These are phyloP conservation scores for Xylaria venustula DNA, from an alignment of 495 filamentous ascomycete species.

Conservation along the genomic window DNA sequence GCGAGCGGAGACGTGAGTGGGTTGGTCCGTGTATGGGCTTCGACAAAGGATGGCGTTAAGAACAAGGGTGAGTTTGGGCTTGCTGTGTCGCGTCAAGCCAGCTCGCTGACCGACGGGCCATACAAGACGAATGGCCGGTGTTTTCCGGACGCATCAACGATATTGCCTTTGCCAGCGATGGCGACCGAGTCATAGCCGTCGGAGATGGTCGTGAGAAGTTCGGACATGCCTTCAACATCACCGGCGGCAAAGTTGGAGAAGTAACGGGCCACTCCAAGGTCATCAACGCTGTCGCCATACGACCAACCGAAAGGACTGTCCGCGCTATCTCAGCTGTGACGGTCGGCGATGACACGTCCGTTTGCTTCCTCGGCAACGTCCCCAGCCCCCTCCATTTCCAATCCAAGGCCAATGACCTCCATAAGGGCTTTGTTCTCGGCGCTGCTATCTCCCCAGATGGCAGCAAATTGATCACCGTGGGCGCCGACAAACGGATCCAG, in stretches of 20 bases:
- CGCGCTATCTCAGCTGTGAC: constrained; percentile 87
- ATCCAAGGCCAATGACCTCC: constrained; percentile 66
- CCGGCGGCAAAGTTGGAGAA: constrained; percentile 92
- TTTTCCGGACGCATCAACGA: constrained; percentile 95
- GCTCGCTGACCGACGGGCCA: neutral
- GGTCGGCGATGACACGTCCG: constrained; percentile 79
- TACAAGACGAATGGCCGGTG: constrained; percentile 82
- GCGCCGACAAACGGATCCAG: constrained; percentile 84
- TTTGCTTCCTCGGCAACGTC: constrained; percentile 90
- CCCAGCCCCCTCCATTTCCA: constrained; percentile 83
- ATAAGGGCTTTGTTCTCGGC: constrained; percentile 85
- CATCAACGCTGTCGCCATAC: constrained; percentile 88
- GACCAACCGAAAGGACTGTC: constrained; percentile 87
- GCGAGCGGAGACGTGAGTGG: constrained; percentile 90
- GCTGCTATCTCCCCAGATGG: constrained; percentile 91
- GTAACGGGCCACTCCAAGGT: constrained; percentile 85
- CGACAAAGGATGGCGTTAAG: constrained; percentile 56
- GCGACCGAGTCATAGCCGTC: constrained; percentile 92
- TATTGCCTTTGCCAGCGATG: constrained; percentile 96
- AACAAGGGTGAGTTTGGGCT: constrained; percentile 52
- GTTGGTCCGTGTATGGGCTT: constrained; percentile 86
- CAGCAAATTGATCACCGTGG: constrained; percentile 77
- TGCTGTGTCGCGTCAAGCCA: neutral
- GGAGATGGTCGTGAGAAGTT: constrained; percentile 92
- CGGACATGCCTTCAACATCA: constrained; percentile 92